Base-by-base conservation (phyloP, 1,139 yeast species). In the Candida neerlandica region DNA sequence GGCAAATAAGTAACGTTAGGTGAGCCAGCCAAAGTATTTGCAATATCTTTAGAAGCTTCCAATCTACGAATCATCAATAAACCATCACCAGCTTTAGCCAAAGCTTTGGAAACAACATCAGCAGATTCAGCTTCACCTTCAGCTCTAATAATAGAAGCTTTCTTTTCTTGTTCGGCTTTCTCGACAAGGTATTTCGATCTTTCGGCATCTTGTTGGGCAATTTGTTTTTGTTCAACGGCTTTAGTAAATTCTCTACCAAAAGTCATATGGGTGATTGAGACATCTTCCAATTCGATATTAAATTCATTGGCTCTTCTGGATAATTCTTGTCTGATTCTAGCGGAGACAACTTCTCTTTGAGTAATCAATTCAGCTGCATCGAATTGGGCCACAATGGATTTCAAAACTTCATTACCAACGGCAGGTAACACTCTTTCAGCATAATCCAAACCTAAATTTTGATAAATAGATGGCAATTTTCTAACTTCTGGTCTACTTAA, bases 51-150 rank as follows among this genome's bases (percentile, higher is more conserved):
- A 39, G 97, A 89, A 1, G 99, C 98, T 67, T 95, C 99, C 61
- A 95, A 84, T 73, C 98, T 82, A 80, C 99, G 85, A 63, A 94
- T 91, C 80, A 89, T 81, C 67, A 95, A 78, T 61, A 95, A 79
- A 58, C 99, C 99, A 65, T 95, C 98, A 67, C 99, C 99, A 32
- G 96, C 94, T 75, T 91, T 91, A 47, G 86, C 84, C 60, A 95
- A 81, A 3, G 99, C 98, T 71, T 86, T 90, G 44, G 97, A 90
- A 56, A 95, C 96, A 53, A 86, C 85, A 55, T 94, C 99, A 6
- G 98, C 99, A 50, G 96, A 90, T 70, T 95, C 99, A 41, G 99
- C 99, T 73, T 95, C 99, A 71, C 99, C 99, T 71, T 95, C 99
- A 23, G 99, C 99, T 61, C 98, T 84, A 57, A 94, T 94, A 61